A percentile compares a stretch with the other conserved stretches of the same genome.
phyloP scores from a whole-genome alignment of 2,329 filamentous ascomycete genomes.

The Fusarium odoratissimum region DNA sequence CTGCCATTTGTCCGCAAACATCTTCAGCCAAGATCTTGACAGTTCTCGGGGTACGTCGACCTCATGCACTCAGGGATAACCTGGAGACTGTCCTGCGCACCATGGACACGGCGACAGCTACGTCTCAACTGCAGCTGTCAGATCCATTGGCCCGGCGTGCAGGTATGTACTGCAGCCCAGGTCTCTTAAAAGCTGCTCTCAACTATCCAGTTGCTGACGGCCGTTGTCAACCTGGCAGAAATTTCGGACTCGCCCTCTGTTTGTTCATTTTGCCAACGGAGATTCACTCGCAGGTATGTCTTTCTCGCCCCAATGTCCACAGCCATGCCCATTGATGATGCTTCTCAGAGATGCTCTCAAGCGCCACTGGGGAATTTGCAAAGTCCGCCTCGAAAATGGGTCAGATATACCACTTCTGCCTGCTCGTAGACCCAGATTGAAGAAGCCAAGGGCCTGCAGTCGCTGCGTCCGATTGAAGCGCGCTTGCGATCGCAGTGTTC shows the following conservation, averaged over 20 bases:
- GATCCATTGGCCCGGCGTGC: rapidly evolving
- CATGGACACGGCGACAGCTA: neutral
- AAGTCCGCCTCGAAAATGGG: neutral
- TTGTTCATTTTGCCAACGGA: neutral
- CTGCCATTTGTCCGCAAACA: neutral
- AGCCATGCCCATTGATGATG: too few species aligned
- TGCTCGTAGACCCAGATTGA: neutral
- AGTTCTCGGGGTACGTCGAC: neutral
- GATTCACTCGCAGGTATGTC: neutral
- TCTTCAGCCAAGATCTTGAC: neutral
- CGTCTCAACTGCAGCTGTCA: neutral
- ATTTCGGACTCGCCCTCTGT: neutral
- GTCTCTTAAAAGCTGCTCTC: too few species aligned
- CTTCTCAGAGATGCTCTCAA: neutral
- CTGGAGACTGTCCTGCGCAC: neutral
- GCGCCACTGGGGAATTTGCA: neutral
- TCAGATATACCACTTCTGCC: neutral
- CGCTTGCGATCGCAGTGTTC: neutral
- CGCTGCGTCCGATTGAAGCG: neutral
- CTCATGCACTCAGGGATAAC: neutral
- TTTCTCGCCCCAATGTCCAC: neutral
- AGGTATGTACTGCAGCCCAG: neutral
- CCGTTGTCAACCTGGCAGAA: neutral
- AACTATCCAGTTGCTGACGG: neutral
- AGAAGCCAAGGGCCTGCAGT: neutral